These are phyloP conservation scores for Pseudogymnoascus sp. DNA, from an alignment of 2,329 filamentous ascomycete genomes.

Conservation along the genomic window DNA sequence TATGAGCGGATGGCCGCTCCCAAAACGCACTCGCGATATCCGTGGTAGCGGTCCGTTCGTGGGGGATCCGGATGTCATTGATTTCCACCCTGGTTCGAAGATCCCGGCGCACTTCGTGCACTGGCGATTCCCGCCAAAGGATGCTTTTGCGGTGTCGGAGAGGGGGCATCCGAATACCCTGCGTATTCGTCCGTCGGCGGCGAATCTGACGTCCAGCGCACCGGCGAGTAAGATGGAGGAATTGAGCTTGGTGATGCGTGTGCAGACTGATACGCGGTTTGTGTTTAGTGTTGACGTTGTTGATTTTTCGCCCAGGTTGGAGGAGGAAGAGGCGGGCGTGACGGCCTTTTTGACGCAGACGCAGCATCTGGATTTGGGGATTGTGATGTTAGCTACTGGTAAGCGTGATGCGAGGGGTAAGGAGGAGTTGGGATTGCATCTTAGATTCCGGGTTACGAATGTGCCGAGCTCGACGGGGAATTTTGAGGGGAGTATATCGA, in stretches of 20 bases:
- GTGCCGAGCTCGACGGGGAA: constrained; percentile 24
- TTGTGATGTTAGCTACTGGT: constrained; percentile 22
- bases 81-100: constrained; percentile 37
- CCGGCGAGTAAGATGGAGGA: constrained; percentile 40
- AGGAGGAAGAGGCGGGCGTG: constrained; percentile 45
- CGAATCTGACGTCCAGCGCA: constrained; percentile 49
- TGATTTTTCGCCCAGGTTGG: constrained; percentile 32
- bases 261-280: constrained; percentile 50
- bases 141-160: constrained; percentile 41
- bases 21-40: constrained; percentile 28
- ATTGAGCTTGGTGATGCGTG: constrained; percentile 46
- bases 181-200: constrained; percentile 39
- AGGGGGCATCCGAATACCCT: constrained; percentile 37
- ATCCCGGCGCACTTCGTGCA: constrained; percentile 49
- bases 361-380: constrained; percentile 44
- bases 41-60: constrained; percentile 37
- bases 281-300: constrained; percentile 40
- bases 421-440: background rate
- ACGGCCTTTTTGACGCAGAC: constrained; percentile 47
- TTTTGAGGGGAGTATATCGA: constrained; percentile 35
- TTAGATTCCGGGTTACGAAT: background rate
- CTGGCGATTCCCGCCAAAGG: constrained; percentile 45
- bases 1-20: constrained; percentile 38
- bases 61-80: constrained; percentile 36
- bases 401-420: background rate